Percentiles rank a stretch among this genome's conserved stretches.
These are phyloP conservation scores for Corylus avellana DNA, from an alignment of 306 rosid species.

Conservation along the genomic window DNA sequence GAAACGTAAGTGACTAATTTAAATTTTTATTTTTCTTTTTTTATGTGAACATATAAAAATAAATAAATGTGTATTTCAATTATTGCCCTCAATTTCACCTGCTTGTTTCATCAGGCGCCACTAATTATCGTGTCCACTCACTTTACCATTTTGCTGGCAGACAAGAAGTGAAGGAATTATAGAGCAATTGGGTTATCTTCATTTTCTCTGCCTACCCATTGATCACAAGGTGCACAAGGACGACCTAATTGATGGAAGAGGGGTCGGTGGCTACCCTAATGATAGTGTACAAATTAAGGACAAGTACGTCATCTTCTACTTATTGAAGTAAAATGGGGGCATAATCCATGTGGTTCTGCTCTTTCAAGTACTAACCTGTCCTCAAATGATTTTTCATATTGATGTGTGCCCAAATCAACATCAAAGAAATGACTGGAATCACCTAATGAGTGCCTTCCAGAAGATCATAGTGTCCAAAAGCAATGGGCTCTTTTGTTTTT, in stretches of 20 bases:
- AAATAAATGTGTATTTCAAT: no score
- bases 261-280: constrained; percentile 29
- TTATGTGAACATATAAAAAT: no score
- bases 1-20: no score
- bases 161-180: constrained; percentile 46
- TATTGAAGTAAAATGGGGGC: background rate
- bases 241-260: constrained; percentile 35
- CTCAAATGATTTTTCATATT: constrained; percentile 6
- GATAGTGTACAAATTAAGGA: background rate
- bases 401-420: constrained; percentile 11
- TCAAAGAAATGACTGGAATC: constrained; percentile 14
- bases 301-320: constrained; percentile 26
- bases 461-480: background rate
- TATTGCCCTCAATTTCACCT: no score
- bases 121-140: constrained; percentile 42
- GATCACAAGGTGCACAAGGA: constrained; percentile 24
- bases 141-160: constrained; percentile 46
- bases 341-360: constrained; percentile 15
- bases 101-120: constrained; percentile 4
- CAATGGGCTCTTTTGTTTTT: no score
- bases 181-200: constrained; percentile 38
- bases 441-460: constrained; percentile 12
- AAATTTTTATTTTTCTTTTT: no score
- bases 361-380: constrained; percentile 10
- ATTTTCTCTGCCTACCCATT: constrained; percentile 32